phyloP scores from a whole-genome alignment of 257 asterid species.

The Rubia yunnanensis region DNA sequence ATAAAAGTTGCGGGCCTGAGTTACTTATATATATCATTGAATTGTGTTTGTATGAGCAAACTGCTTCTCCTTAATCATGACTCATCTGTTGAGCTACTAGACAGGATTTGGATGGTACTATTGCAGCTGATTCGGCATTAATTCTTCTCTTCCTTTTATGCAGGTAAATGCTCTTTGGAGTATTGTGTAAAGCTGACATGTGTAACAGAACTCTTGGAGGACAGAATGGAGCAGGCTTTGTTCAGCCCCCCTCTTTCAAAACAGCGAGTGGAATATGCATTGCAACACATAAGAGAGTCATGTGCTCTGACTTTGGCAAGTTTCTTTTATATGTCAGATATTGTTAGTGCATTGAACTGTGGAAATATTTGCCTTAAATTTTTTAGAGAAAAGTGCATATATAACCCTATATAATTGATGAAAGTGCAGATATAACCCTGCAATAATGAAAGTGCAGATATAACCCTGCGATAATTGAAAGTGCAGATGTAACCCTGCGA shows the following conservation, averaged over 20 bases:
- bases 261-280: slow-evolving; percentile 87
- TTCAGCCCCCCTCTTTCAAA: slow-evolving; percentile 86
- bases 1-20: not conserved
- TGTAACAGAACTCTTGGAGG: slow-evolving; percentile 83
- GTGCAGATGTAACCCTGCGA: no score
- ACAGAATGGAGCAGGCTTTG: slow-evolving; percentile 89
- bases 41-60: not conserved
- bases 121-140: not conserved
- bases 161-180: slow-evolving; percentile 64
- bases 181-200: slow-evolving; percentile 48
- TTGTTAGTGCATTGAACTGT: slow-evolving; percentile 14
- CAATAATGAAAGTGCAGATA: no score
- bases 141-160: slow-evolving; percentile 10
- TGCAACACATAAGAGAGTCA: slow-evolving; percentile 63
- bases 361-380: slow-evolving; percentile 14
- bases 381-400: no score
- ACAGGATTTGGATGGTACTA: not conserved
- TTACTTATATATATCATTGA: not conserved
- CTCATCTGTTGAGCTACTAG: not conserved
- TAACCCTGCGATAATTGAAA: no score
- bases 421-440: no score
- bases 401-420: no score
- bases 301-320: slow-evolving; percentile 67
- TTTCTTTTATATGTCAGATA: not conserved
- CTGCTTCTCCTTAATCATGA: not conserved